Evolutionary conservation across 78 protist genomes (phyloP).

Genomic region (Isochrysis galbana): DNA sequence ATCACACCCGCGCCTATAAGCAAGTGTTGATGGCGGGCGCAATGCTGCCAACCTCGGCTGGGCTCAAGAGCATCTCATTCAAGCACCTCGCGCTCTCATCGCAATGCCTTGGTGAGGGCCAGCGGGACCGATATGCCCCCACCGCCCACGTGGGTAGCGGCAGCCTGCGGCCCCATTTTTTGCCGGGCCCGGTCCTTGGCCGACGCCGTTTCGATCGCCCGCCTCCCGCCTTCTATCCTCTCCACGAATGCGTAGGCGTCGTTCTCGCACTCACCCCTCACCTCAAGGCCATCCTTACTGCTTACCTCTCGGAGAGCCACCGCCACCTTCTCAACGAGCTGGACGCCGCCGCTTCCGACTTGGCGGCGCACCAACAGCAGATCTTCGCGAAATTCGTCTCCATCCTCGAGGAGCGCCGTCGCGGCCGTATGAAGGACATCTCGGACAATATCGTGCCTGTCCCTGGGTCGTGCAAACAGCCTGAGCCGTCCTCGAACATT

Average conservation of each 20-base stretch:
- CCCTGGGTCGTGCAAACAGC: no score
- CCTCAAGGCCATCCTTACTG: background rate
- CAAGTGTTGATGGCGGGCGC: background rate
- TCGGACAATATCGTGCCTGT: background rate
- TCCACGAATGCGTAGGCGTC: background rate
- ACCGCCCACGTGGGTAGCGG: no score
- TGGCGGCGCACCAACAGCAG: background rate
- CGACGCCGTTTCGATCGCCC: no score
- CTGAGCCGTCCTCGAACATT: background rate
- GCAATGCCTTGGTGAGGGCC: background rate
- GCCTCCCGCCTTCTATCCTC: no score
- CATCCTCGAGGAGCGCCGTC: background rate
- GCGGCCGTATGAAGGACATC: background rate
- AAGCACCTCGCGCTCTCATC: slow-evolving; percentile 9
- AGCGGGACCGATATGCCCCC: no score
- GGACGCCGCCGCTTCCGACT: background rate
- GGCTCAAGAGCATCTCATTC: background rate
- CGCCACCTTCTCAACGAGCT: background rate
- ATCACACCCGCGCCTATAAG: background rate
- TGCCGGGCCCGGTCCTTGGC: no score
- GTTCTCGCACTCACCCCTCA: background rate
- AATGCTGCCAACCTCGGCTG: background rate
- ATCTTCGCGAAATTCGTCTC: background rate
- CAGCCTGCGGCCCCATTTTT: no score
- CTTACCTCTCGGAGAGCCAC: background rate